Percentiles rank a stretch among this genome's conserved stretches.
phyloP scores from a whole-genome alignment of 306 rosid genomes.

The Prunus mongolica region DNA sequence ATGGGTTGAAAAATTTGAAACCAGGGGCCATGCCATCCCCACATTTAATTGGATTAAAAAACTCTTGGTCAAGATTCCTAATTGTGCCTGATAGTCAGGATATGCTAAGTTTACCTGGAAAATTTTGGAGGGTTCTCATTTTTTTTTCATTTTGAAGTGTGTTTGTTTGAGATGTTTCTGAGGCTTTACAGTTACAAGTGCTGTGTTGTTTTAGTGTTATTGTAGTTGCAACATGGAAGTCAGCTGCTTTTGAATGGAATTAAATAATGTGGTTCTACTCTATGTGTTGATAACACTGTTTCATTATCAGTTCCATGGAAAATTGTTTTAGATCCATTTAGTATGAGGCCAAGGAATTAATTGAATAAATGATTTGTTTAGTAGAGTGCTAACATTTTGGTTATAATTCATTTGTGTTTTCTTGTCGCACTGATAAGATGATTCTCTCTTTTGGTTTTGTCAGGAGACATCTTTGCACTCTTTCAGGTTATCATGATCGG shows the following conservation, averaged over 20 bases:
- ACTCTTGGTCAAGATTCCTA: constrained; percentile 3
- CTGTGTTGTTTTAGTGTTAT: background rate
- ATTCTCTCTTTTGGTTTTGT: constrained; percentile 35
- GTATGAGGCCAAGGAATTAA: background rate
- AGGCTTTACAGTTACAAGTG: background rate
- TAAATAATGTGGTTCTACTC: background rate
- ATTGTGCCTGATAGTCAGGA: background rate
- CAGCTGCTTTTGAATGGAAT: background rate
- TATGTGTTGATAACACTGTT: background rate
- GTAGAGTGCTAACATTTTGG: background rate
- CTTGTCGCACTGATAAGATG: constrained; percentile 6
- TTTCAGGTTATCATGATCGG: constrained; percentile 92
- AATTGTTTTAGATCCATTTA: background rate
- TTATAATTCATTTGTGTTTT: constrained; percentile 1
- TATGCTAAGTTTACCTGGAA: background rate
- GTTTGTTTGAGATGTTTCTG: background rate
- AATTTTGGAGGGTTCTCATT: background rate
- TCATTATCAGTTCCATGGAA: background rate
- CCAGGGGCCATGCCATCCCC: background rate
- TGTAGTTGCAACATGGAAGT: background rate
- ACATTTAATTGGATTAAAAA: background rate
- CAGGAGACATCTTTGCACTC: constrained; percentile 89
- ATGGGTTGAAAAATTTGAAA: background rate
- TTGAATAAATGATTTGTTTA: background rate
- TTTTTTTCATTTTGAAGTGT: too few species aligned